Conservation (phyloP, 768 basidiomycete genomes). For the Trametes cingulata region DNA sequence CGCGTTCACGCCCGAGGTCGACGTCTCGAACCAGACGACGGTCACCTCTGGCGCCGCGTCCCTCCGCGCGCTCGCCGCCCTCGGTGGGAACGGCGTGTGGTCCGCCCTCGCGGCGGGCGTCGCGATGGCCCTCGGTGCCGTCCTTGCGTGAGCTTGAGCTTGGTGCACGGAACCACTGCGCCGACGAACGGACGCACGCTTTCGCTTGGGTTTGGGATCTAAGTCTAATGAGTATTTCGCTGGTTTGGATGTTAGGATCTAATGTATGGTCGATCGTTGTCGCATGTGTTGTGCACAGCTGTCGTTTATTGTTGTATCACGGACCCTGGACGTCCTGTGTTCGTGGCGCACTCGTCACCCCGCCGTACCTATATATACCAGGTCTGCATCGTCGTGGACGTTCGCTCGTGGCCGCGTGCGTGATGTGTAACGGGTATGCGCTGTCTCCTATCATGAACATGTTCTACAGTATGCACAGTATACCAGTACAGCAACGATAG, state of each 20-base stretch:
- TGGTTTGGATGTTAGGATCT: not conserved
- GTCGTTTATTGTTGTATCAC: too few relatives aligned
- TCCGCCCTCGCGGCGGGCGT: slow-evolving; percentile 10
- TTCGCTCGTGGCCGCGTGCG: not conserved
- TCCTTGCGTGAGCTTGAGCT: slow-evolving; percentile 1
- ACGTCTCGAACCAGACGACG: slow-evolving; percentile 59
- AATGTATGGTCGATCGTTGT: not conserved
- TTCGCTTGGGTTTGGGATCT: not conserved
- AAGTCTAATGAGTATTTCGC: not conserved
- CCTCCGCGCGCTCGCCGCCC: not conserved
- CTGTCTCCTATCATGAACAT: not conserved
- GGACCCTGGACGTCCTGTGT: too few relatives aligned
- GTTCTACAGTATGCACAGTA: not conserved
- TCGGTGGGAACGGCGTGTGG: not conserved
- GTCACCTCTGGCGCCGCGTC: slow-evolving; percentile 45
- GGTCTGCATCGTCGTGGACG: too few relatives aligned
- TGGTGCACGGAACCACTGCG: not conserved
- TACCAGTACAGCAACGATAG: not conserved
- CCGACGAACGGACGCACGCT: not conserved
- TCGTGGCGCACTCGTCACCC: too few relatives aligned
- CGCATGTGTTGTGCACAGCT: not conserved
- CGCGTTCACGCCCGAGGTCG: slow-evolving; percentile 51
- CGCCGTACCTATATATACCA: too few relatives aligned
- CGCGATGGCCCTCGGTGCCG: slow-evolving; percentile 12
- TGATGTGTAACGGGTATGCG: not conserved